These are phyloP conservation scores for Penicillium steckii DNA, from an alignment of 495 filamentous ascomycete genomes.

Conservation along the genomic window DNA sequence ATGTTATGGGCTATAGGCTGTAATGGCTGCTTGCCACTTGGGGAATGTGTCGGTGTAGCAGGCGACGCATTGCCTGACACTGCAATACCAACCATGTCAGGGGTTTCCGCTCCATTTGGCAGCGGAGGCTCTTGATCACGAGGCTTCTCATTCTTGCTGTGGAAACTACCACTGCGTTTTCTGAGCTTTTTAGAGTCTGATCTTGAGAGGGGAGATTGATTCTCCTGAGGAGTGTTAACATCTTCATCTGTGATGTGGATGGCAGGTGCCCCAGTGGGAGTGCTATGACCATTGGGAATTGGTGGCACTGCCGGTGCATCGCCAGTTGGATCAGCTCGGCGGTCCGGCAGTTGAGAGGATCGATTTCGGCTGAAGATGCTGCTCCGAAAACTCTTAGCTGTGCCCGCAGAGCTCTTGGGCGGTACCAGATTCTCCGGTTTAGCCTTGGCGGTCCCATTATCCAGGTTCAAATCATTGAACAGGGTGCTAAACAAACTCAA, in stretches of 20 bases:
- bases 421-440: constrained; percentile 44
- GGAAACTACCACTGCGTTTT: constrained; percentile 40
- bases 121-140: constrained; percentile 15
- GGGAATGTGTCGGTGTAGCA: constrained; percentile 17
- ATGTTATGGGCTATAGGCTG: constrained; percentile 52
- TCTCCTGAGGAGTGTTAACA: constrained; percentile 18
- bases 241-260: constrained; percentile 53
- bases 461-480: constrained; percentile 59
- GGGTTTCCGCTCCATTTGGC: constrained; percentile 16
- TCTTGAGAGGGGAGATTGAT: constrained; percentile 22
- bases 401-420: constrained; percentile 68
- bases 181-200: constrained; percentile 48
- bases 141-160: constrained; percentile 19
- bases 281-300: constrained; percentile 13
- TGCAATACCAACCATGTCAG: constrained; percentile 44
- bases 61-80: constrained; percentile 29
- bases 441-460: constrained; percentile 21
- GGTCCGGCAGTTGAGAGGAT: constrained; percentile 30
- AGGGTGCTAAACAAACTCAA: constrained; percentile 76
- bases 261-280: constrained; percentile 35
- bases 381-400: constrained; percentile 66
- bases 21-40: constrained; percentile 40
- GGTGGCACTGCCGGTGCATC: constrained; percentile 19
- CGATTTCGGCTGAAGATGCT: constrained; percentile 70
- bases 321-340: constrained; percentile 17